Percentiles rank a stretch among this genome's conserved stretches.
These are phyloP conservation scores for Trametes pubescens DNA, from an alignment of 1,284 basidiomycete genomes.

Conservation along the genomic window DNA sequence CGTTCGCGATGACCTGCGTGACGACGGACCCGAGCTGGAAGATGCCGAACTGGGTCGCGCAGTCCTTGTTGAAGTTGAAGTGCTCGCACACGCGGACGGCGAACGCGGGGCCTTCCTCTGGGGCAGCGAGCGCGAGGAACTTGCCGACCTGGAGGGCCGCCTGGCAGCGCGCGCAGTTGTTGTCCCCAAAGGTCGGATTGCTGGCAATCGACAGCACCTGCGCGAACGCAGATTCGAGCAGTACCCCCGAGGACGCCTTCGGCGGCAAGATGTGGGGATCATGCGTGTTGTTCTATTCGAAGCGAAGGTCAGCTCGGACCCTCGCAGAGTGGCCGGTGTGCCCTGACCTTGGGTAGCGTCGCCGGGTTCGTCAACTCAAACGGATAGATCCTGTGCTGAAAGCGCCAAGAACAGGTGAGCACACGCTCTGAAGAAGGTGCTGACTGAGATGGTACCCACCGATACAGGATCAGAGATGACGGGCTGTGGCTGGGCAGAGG, in stretches of 20 bases:
- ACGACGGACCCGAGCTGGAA: conserved; percentile 64
- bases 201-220: conserved; percentile 62
- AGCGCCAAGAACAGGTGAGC: conserved; percentile 2
- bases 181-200: conserved; percentile 57
- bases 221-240: conserved; percentile 58
- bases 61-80: conserved; percentile 63
- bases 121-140: conserved; percentile 70
- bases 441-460: conserved; percentile 45
- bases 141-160: conserved; percentile 70
- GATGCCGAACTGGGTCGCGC: conserved; percentile 56
- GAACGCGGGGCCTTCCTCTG: conserved; percentile 66
- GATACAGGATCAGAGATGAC: conserved; percentile 73
- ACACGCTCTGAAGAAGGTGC: background rate
- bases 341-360: conserved; percentile 55
- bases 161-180: conserved; percentile 70
- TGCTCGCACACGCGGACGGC: conserved; percentile 67
- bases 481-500: conserved; percentile 72
- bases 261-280: conserved; percentile 75
- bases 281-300: conserved; percentile 55
- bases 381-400: conserved; percentile 64
- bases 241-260: conserved; percentile 50
- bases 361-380: conserved; percentile 66
- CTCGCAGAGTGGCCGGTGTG: background rate
- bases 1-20: conserved; percentile 73
- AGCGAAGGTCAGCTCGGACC: background rate